Evolutionary conservation across 1,284 basidiomycete species (phyloP), one percentile per base, ranked within the genome.

Genomic region (Paramarasmius palmivorus): DNA sequence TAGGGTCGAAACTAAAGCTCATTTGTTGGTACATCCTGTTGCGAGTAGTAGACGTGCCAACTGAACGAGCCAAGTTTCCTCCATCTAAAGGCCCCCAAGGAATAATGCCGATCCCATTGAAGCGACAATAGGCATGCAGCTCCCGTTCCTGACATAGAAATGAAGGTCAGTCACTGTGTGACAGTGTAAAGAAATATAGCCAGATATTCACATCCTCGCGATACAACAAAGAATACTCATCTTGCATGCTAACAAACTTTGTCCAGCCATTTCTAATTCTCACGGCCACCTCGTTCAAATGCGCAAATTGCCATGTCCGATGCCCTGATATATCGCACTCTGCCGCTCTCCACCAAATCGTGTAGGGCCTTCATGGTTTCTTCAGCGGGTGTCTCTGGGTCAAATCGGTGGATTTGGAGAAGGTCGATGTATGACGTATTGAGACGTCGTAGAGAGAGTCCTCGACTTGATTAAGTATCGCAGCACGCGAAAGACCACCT

Each of bases 71-170:
- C 10, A 79, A 73, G 38, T 59, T 35, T 9, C 79, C 79, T 2
- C 54, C 57, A 4, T 63, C 57, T 8, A 81, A 69, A 1, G 75
- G 74, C 0, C 67, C 62, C 68, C 69, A 79, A 1, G 73, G 68
- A 10, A 80, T 72, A 36, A 80, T 58, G 0, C 77, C 74, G 46
- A 79, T 77, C 20, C 77, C 79, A 14, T 76, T 65, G 54, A 67
- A 71, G 5, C 73, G 68, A 63, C 76, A 79, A 63, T 76, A 81
- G 2, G 68, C 65, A 15, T 75, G 61, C 73, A 80, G 75, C 56
- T 79, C 78, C 0, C 68, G 63, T 53, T 82, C 79, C 75, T 78
- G 50, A 1, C 14, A n/a, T 26, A 20, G 26, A 39, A 29, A 56
- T 49, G 39, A 20, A 32, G 14, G 20, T 9, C 4, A 7, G n/a